Evolutionary conservation across 2,329 filamentous ascomycete species (phyloP).

Genomic region (Tetracladium maxilliforme): DNA sequence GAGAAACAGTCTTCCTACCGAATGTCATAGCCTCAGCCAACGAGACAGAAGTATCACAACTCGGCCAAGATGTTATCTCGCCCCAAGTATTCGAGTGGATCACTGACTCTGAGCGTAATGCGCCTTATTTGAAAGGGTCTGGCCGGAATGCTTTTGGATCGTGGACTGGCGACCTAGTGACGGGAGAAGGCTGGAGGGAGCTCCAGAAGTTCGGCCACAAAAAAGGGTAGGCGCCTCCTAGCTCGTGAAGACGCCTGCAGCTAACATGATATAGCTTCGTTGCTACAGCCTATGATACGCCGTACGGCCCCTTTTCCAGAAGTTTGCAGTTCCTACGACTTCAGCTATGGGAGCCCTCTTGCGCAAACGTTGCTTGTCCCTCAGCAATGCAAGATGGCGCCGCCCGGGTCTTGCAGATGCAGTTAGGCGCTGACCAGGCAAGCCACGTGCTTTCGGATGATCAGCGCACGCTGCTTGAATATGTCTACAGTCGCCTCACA

Average conservation of each 20-base stretch:
- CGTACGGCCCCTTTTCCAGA: slow-evolving; percentile 33
- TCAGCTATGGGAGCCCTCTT: slow-evolving; percentile 7
- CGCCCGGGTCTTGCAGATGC: slow-evolving; percentile 29
- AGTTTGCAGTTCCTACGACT: slow-evolving; percentile 39
- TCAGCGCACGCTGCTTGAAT: slow-evolving; percentile 28
- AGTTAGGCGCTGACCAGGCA: slow-evolving; percentile 20
- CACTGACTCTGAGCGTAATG: slow-evolving; percentile 49
- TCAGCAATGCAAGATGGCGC: slow-evolving; percentile 54
- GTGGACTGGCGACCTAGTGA: slow-evolving; percentile 42
- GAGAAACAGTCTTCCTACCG: slow-evolving; percentile 35
- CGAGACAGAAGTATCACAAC: slow-evolving; percentile 25
- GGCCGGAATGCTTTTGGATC: slow-evolving; percentile 47
- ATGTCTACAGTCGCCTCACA: slow-evolving; percentile 36
- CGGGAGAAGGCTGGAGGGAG: slow-evolving; percentile 50
- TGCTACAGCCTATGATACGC: slow-evolving; percentile 42
- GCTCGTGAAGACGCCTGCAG: slow-evolving; percentile 3
- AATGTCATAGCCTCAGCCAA: slow-evolving; percentile 19
- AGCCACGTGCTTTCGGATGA: slow-evolving; percentile 9
- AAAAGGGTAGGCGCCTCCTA: slow-evolving; percentile 25
- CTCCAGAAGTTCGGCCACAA: slow-evolving; percentile 42
- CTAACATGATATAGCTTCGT: slow-evolving; percentile 25
- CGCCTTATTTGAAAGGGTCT: slow-evolving; percentile 39
- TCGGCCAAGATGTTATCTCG: slow-evolving; percentile 37
- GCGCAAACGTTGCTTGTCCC: slow-evolving; percentile 28
- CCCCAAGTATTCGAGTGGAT: slow-evolving; percentile 39